These are phyloP conservation scores for Linnemannia zychae DNA, from an alignment of 192 early-diverging fungal species.

Conservation along the genomic window DNA sequence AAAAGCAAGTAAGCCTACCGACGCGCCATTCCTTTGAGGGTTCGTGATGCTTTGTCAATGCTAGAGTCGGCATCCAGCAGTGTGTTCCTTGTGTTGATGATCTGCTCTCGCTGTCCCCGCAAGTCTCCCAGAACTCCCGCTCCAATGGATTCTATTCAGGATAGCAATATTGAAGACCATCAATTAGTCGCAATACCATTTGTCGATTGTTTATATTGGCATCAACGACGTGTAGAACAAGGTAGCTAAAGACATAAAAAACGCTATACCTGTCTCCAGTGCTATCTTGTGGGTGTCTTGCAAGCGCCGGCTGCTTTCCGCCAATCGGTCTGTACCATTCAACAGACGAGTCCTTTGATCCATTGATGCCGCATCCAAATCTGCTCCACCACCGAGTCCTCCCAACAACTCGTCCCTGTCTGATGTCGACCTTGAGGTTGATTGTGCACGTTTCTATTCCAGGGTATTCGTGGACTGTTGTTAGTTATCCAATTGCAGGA, in stretches of 20 bases:
- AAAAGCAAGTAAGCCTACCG: slow-evolving; percentile 61
- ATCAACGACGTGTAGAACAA: background rate
- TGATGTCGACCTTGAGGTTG: slow-evolving; percentile 55
- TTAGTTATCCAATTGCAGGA: background rate
- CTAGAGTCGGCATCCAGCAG: slow-evolving; percentile 83
- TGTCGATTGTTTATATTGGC: background rate
- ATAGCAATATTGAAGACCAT: background rate
- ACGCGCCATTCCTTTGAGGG: slow-evolving; percentile 80
- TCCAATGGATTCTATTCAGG: slow-evolving; percentile 77
- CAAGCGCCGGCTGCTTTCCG: slow-evolving; percentile 81
- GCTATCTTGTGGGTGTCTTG: slow-evolving; percentile 91
- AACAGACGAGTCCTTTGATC: slow-evolving; percentile 87
- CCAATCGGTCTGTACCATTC: slow-evolving; percentile 88
- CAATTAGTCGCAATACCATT: background rate
- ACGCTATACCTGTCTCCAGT: slow-evolving; percentile 80
- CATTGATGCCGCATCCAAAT: slow-evolving; percentile 68
- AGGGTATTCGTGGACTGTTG: no score
- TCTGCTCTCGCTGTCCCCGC: slow-evolving; percentile 91
- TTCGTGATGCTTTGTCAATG: slow-evolving; percentile 75
- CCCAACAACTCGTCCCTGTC: slow-evolving; percentile 78
- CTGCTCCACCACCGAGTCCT: slow-evolving; percentile 51
- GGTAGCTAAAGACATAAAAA: background rate
- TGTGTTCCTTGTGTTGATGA: slow-evolving; percentile 85
- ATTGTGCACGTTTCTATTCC: slow-evolving; percentile 61
- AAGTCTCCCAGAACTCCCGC: slow-evolving; percentile 86